Evolutionary conservation across 495 filamentous ascomycete species (phyloP).

Genomic region (Trichoderma orchidacearum): DNA sequence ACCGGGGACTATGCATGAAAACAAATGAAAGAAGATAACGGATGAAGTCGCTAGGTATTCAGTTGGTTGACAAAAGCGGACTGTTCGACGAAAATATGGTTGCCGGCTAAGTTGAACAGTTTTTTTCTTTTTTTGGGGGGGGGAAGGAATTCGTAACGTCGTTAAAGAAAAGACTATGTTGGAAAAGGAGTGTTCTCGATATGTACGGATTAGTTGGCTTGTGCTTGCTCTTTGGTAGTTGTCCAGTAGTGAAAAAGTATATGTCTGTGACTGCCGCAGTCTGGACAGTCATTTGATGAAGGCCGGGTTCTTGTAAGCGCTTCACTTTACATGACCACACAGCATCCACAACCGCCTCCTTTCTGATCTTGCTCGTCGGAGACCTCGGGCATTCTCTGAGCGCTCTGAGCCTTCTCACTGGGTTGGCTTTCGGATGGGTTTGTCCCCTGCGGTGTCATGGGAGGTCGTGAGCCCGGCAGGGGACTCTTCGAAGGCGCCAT

Average conservation of each 20-base stretch:
- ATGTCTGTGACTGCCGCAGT: not conserved
- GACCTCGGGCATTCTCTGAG: constrained; percentile 18
- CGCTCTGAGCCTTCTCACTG: constrained; percentile 3
- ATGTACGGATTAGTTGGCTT: constrained; percentile 1
- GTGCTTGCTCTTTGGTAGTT: not conserved
- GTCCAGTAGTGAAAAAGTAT: not conserved
- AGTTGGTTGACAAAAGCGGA: not conserved
- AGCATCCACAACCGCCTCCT: constrained; percentile 37
- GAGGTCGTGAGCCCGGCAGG: constrained; percentile 19
- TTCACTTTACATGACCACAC: constrained; percentile 34
- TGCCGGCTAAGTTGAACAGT: not conserved
- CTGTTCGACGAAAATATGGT: not conserved
- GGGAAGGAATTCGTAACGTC: not conserved
- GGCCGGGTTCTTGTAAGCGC: not conserved
- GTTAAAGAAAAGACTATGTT: not conserved
- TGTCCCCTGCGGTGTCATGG: constrained; percentile 10
- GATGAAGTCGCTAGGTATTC: not conserved
- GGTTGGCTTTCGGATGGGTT: constrained; percentile 10
- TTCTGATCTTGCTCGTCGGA: constrained; percentile 20
- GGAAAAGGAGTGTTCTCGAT: not conserved
- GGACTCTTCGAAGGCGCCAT: constrained; percentile 20
- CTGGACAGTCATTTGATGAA: too few species aligned
- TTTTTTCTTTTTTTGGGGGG: too few species aligned
- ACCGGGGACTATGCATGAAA: not conserved
- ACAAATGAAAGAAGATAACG: not conserved